phyloP scores from a whole-genome alignment of 192 early-diverging fungal species.

The Backusella macrospora region DNA sequence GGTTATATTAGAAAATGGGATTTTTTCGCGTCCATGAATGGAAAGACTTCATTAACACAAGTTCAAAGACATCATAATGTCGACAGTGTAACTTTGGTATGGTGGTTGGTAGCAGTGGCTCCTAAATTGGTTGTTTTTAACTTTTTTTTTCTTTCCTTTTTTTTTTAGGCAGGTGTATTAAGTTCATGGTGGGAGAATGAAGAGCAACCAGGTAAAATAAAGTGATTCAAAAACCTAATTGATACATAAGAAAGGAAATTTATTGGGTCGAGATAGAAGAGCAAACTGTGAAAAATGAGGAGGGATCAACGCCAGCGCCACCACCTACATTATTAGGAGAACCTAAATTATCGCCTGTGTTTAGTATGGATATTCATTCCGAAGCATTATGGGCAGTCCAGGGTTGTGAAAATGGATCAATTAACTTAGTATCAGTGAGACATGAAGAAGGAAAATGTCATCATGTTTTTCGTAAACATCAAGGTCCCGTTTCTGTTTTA shows the following conservation, averaged over 20 bases:
- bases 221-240: background rate
- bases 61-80: slow-evolving; percentile 83
- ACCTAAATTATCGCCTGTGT: slow-evolving; percentile 86
- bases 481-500: slow-evolving; percentile 81
- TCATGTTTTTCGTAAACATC: slow-evolving; percentile 81
- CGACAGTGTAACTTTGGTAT: slow-evolving; percentile 81
- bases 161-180: slow-evolving; percentile 66
- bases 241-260: background rate
- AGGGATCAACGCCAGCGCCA: background rate
- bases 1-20: slow-evolving; percentile 96
- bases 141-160: background rate
- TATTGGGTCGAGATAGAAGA: slow-evolving; percentile 10
- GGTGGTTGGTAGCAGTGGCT: background rate
- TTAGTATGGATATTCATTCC: slow-evolving; percentile 91
- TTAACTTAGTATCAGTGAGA: slow-evolving; percentile 86
- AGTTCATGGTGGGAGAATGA: slow-evolving; percentile 87
- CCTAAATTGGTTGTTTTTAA: background rate
- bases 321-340: slow-evolving; percentile 29
- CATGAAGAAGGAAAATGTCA: slow-evolving; percentile 95
- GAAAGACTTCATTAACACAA: slow-evolving; percentile 79
- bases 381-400: slow-evolving; percentile 85
- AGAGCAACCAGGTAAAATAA: slow-evolving; percentile 57
- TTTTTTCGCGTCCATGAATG: slow-evolving; percentile 84
- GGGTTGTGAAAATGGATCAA: slow-evolving; percentile 79
- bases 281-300: slow-evolving; percentile 19